Conservation (phyloP, 768 basidiomycete species). For the Hericium erinaceus region DNA sequence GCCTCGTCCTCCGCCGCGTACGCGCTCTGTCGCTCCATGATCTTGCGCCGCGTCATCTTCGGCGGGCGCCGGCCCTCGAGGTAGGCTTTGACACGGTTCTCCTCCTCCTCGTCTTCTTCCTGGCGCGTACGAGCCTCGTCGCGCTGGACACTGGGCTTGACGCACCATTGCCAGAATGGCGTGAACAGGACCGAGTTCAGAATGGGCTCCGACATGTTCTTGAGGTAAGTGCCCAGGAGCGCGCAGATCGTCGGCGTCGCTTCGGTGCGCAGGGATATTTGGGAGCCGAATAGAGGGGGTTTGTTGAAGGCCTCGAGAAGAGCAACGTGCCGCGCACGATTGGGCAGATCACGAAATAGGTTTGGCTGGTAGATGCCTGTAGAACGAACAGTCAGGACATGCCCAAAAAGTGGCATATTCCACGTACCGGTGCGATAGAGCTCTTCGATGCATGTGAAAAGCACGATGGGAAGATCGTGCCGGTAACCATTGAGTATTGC, state of each 20-base stretch:
- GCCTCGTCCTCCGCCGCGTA: constrained; percentile 4
- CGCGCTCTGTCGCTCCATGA: constrained; percentile 1
- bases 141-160: constrained; percentile 31
- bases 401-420: background rate
- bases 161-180: constrained; percentile 35
- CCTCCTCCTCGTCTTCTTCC: constrained; percentile 26
- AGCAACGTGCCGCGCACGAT: constrained; percentile 28
- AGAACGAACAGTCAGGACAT: background rate
- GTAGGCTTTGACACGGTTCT: constrained; percentile 20
- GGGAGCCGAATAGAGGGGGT: constrained; percentile 18
- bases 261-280: constrained; percentile 14
- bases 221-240: constrained; percentile 37
- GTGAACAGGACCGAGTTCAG: constrained; percentile 31
- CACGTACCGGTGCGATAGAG: constrained; percentile 34
- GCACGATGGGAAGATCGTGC: constrained; percentile 30
- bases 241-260: constrained; percentile 35
- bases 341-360: constrained; percentile 34
- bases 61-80: constrained; percentile 15
- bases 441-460: constrained; percentile 35
- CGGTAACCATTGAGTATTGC: constrained; percentile 28
- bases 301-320: constrained; percentile 31
- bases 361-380: constrained; percentile 34
- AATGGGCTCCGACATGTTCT: constrained; percentile 36
- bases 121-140: constrained; percentile 22
- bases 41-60: constrained; percentile 2